Percentiles rank a stretch among this genome's conserved stretches.
phyloP scores from a whole-genome alignment of 176 grass and related monocot species.

The Bolboschoenus planiculmis region DNA sequence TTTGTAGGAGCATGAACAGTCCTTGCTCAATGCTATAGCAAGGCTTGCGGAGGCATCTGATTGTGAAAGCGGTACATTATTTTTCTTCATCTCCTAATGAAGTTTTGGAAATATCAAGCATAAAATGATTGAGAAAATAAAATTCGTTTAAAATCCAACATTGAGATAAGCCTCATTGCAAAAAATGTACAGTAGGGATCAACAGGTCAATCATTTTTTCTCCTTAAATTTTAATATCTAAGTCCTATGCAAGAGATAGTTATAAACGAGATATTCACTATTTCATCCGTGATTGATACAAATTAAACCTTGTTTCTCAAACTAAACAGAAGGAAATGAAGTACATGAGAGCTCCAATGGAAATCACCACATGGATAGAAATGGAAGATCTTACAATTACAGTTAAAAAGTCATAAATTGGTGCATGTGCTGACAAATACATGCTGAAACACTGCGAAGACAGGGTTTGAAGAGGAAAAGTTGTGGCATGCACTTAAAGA shows the following conservation, averaged over 20 bases:
- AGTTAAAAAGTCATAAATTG: neutral
- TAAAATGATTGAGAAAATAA: neutral
- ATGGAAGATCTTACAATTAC: slow-evolving; percentile 16
- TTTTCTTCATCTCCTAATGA: neutral
- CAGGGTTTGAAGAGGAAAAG: neutral
- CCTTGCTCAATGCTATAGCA: slow-evolving; percentile 80
- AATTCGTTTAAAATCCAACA: neutral
- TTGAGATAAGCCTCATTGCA: neutral
- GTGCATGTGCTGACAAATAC: neutral
- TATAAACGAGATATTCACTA: neutral
- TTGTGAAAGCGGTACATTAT: slow-evolving; percentile 74
- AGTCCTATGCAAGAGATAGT: neutral
- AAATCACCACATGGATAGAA: slow-evolving; percentile 6
- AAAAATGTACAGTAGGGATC: neutral
- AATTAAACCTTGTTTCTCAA: neutral
- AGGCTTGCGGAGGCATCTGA: slow-evolving; percentile 83
- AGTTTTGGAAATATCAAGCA: neutral
- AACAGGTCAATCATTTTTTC: neutral
- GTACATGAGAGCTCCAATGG: slow-evolving; percentile 13
- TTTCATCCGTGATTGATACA: neutral
- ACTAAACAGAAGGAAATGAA: slow-evolving; percentile 21
- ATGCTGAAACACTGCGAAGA: neutral
- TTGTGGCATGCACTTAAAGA: neutral
- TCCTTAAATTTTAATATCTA: neutral
- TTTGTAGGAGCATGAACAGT: slow-evolving; percentile 87